Conservation (phyloP, 2,329 filamentous ascomycete genomes). For the Hymenoscyphus linearis region DNA sequence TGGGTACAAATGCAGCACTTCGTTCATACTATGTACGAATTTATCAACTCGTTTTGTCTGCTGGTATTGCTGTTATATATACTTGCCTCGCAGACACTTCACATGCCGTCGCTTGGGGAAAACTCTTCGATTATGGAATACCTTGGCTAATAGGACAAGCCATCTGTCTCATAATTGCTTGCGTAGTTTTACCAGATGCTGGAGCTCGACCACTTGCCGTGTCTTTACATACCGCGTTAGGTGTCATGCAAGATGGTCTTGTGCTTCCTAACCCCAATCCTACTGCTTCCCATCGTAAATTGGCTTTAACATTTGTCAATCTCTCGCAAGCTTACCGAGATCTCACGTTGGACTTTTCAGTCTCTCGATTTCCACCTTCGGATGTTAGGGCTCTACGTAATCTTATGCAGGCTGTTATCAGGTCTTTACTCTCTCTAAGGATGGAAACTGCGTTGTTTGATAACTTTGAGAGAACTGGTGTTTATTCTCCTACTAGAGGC, state of each 20-base stretch:
- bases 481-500: neutral
- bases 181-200: conserved; percentile 48
- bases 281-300: conserved; percentile 36
- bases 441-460: conserved; percentile 44
- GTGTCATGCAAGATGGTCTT: conserved; percentile 40
- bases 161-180: conserved; percentile 45
- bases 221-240: conserved; percentile 42
- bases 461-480: conserved; percentile 16
- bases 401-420: conserved; percentile 48
- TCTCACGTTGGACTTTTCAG: conserved; percentile 50
- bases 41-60: conserved; percentile 50
- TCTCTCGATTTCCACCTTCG: conserved; percentile 46
- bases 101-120: conserved; percentile 42
- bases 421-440: conserved; percentile 47
- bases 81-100: conserved; percentile 47
- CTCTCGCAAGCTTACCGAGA: conserved; percentile 52
- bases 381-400: conserved; percentile 49
- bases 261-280: conserved; percentile 35
- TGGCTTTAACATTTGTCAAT: conserved; percentile 49
- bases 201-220: conserved; percentile 48
- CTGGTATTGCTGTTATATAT: conserved; percentile 51
- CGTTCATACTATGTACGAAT: conserved; percentile 51
- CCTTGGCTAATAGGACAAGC: conserved; percentile 52
- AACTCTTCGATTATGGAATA: conserved; percentile 47
- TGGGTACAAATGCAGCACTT: conserved; percentile 45